These are phyloP conservation scores for Corymbia citriodora DNA, from an alignment of 441 rosid species.

Conservation along the genomic window DNA sequence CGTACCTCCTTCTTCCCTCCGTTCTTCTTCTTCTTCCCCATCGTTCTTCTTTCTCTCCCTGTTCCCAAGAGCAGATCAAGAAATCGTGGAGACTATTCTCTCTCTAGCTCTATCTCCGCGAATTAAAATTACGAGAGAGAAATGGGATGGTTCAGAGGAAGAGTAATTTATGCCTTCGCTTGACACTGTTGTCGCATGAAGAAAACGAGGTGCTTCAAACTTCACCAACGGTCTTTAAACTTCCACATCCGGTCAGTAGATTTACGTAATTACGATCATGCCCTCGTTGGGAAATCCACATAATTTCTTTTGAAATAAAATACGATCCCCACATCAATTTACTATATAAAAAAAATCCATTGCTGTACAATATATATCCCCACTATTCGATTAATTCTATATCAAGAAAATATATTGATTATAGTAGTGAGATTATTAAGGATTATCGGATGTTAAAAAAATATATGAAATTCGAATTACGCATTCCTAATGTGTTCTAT, in stretches of 20 bases:
- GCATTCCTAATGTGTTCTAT: background rate
- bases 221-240: background rate
- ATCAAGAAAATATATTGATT: background rate
- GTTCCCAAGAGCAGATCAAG: background rate
- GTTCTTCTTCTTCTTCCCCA: background rate
- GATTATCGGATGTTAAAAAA: background rate
- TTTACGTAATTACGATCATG: background rate
- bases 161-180: background rate
- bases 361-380: background rate
- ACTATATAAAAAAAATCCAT: background rate
- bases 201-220: background rate
- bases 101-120: background rate
- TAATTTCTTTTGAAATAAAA: background rate
- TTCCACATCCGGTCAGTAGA: background rate
- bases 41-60: background rate
- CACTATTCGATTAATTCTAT: rapidly evolving
- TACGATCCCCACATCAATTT: background rate
- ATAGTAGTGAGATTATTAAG: background rate
- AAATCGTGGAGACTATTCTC: background rate
- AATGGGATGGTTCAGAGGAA: background rate
- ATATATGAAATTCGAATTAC: background rate
- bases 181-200: background rate
- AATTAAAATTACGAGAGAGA: background rate
- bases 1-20: background rate
- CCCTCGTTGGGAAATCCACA: background rate